A percentile compares a stretch with the other conserved stretches of the same genome.
Conservation (phyloP, 306 rosid species). For the Medicago arabica region DNA sequence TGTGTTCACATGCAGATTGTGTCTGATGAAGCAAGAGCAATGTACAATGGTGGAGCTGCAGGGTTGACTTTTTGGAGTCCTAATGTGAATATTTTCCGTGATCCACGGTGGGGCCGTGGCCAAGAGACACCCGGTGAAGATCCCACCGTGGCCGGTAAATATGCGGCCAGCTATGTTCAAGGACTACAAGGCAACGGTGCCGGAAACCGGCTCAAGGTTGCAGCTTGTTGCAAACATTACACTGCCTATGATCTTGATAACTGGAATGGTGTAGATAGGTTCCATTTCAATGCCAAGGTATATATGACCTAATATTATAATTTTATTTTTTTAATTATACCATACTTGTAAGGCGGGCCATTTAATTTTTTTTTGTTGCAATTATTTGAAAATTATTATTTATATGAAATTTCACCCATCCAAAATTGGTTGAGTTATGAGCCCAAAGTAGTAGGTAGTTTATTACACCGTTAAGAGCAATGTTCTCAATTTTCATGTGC, state of each 20-base stretch:
- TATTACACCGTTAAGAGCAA: not conserved
- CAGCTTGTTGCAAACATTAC: constrained; percentile 94
- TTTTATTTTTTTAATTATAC: not conserved
- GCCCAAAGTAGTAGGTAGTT: not conserved
- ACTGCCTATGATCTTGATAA: constrained; percentile 96
- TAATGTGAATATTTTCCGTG: constrained; percentile 86
- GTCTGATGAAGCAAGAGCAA: constrained; percentile 95
- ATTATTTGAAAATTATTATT: not conserved
- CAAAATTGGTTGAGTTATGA: constrained; percentile 17
- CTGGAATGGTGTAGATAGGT: constrained; percentile 82
- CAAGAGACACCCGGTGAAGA: constrained; percentile 97
- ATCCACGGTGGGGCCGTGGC: constrained; percentile 97
- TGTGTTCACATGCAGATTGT: constrained; percentile 56
- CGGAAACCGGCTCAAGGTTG: constrained; percentile 80
- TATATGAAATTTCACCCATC: not conserved
- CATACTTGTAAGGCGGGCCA: not conserved
- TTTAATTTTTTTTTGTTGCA: not conserved
- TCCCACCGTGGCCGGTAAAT: constrained; percentile 67
- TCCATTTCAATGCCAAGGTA: constrained; percentile 92
- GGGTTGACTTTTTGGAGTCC: constrained; percentile 97
- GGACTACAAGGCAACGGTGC: constrained; percentile 79
- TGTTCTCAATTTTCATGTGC: constrained; percentile 34
- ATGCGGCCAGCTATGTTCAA: constrained; percentile 73
- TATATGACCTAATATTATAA: not conserved
- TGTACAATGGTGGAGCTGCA: constrained; percentile 87